Conservation (phyloP, 2,329 filamentous ascomycete species). For the Fusarium chaquense region DNA sequence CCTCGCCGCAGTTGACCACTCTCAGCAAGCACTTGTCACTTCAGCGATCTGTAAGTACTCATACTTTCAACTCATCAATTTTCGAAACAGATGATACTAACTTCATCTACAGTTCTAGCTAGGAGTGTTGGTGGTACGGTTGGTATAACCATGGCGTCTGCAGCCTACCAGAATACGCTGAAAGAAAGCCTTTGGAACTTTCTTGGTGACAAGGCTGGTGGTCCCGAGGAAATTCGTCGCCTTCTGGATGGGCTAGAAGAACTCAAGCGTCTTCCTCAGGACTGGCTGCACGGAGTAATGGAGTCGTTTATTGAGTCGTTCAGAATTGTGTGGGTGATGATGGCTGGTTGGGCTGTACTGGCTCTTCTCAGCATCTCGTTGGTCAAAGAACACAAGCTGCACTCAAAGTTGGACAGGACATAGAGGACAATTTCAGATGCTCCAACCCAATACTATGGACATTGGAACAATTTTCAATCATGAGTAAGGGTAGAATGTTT, state of each 20-base stretch:
- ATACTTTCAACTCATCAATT: no score
- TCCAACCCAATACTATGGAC: no score
- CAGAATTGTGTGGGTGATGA: slow-evolving; percentile 14
- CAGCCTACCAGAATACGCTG: slow-evolving; percentile 16
- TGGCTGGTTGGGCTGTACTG: slow-evolving; percentile 6
- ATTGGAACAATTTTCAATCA: no score
- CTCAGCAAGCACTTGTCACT: slow-evolving; percentile 18
- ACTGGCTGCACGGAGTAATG: slow-evolving; percentile 10
- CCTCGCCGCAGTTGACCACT: slow-evolving; percentile 16
- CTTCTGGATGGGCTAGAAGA: slow-evolving; percentile 9
- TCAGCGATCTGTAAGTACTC: slow-evolving; percentile 1
- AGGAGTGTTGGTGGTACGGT: slow-evolving; percentile 20
- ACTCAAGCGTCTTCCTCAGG: neutral
- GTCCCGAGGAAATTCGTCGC: slow-evolving; percentile 5
- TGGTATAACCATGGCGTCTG: slow-evolving; percentile 22
- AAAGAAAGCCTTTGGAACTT: neutral
- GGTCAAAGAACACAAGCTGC: slow-evolving; percentile 17
- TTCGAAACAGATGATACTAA: neutral
- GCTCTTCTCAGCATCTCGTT: slow-evolving; percentile 11
- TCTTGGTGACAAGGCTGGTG: slow-evolving; percentile 1
- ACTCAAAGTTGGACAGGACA: neutral
- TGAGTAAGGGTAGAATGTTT: no score
- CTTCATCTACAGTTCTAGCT: neutral
- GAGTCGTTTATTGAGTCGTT: slow-evolving; percentile 17
- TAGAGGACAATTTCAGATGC: neutral